Percentiles rank a stretch among this genome's conserved stretches.
Evolutionary conservation across 225 moss, liverwort and hornwort species (phyloP).

Genomic region (Climacium dendroides): DNA sequence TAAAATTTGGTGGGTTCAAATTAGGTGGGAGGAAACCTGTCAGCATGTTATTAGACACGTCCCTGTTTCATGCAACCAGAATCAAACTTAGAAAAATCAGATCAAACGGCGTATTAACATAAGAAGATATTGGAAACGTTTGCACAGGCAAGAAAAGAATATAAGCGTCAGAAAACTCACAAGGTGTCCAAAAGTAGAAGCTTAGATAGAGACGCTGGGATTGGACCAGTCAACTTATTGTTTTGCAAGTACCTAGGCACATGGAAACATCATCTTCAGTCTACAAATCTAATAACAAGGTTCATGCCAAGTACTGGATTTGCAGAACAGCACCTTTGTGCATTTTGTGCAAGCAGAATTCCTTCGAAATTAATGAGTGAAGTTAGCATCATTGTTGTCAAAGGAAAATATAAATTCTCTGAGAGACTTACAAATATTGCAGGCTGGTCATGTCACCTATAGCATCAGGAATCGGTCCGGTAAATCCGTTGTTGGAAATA

Average conservation of each 20-base stretch:
- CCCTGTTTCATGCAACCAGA: constrained; percentile 12
- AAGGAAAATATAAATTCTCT: background rate
- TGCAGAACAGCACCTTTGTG: background rate
- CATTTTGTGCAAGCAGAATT: background rate
- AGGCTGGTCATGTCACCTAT: constrained; percentile 30
- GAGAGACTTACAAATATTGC: constrained; percentile 48
- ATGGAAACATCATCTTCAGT: background rate
- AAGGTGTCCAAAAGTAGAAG: constrained; percentile 30
- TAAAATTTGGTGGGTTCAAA: constrained; percentile 16
- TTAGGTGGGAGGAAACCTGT: constrained; percentile 34
- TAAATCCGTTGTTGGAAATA: constrained; percentile 36
- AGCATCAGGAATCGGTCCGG: constrained; percentile 37
- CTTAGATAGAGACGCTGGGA: constrained; percentile 42
- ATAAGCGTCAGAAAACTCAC: constrained; percentile 7
- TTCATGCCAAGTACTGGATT: background rate
- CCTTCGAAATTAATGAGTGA: background rate
- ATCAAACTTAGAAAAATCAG: background rate
- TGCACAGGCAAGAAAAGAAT: background rate
- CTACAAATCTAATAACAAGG: background rate
- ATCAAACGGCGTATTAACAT: background rate
- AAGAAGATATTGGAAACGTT: background rate
- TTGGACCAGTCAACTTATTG: constrained; percentile 40
- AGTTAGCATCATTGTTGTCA: background rate
- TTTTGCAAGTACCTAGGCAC: constrained; percentile 52
- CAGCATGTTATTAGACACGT: constrained; percentile 28